Base-by-base conservation (phyloP, 2,329 filamentous ascomycete genomes). In the Talaromyces amestolkiae region DNA sequence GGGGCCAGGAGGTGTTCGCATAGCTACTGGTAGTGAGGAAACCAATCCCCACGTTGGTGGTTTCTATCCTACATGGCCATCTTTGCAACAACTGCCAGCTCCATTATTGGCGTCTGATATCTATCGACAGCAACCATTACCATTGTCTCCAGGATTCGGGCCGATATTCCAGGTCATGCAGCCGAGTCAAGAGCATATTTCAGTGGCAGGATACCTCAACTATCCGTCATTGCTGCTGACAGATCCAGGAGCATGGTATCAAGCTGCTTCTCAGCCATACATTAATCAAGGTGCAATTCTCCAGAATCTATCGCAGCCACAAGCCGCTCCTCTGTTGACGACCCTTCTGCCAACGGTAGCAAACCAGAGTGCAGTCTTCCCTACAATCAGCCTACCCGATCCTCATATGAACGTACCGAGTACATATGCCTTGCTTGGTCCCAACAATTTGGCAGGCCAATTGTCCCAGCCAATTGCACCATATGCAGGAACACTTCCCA, bases 191-290 rank as follows among this genome's bases (percentile, higher is more conserved):
- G 70, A 71, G 13, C 58, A 60, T 64, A 43, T 69, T 13, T 41
- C 69, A 3, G 49, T 63, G 19, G 45, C 66, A n/a, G 62, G 66
- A 15, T 68, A 70, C 39, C 63, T 43, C 45, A 39, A 66, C 27
- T 24, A 37, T 8, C 56, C 66, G 19, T 67, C 66, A 53, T 61
- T 62, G 31, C 31, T 66, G 51, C 64, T 61, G 24, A 11, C 66
- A 49, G 69, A 70, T 59, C 63, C 68, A 27, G 37, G 64, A 24
- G 41, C 62, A 31, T 72, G 69, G 68, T 53, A 68, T 53, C 68
- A 69, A 22, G 68, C 66, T 56, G 39, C 61, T 24, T 66, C 66
- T 49, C 70, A 69, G 35, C 39, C 64, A 10, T 66, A 70, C 49
- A 60, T 61, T 56, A 45, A 65, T 13, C 69, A 69, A 37, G 58